These are phyloP conservation scores for Zopfia rhizophila DNA, from an alignment of 2,329 filamentous ascomycete species.

Conservation along the genomic window DNA sequence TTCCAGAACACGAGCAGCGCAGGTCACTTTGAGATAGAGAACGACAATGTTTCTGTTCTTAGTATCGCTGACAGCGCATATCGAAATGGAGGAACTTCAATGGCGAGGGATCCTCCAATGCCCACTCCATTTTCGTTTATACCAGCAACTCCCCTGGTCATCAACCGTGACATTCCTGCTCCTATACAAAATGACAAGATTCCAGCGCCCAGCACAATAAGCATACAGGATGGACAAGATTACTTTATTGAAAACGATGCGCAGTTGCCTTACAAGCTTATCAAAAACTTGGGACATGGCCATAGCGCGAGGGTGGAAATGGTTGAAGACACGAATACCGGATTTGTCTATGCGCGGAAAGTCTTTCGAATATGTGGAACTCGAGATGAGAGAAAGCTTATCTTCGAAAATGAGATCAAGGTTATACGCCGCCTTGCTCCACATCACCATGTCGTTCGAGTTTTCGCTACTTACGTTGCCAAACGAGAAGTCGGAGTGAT, in stretches of 20 bases:
- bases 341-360: constrained; percentile 1
- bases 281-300: constrained; percentile 11
- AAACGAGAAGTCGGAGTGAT: constrained; percentile 21
- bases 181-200: too few species aligned
- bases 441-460: constrained; percentile 25
- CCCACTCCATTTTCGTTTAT: too few species aligned
- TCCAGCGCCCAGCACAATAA: too few species aligned
- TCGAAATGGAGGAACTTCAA: too few species aligned
- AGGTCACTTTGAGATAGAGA: constrained; percentile 48
- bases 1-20: constrained; percentile 47
- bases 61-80: constrained; percentile 57
- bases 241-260: background rate
- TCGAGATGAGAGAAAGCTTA: too few species aligned
- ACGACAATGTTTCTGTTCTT: constrained; percentile 51
- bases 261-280: constrained; percentile 1
- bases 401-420: constrained; percentile 22
- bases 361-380: background rate
- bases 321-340: constrained; percentile 8
- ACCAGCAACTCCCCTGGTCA: too few species aligned
- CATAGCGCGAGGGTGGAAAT: constrained; percentile 9
- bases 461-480: constrained; percentile 25
- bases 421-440: constrained; percentile 20
- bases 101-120: too few species aligned
- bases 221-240: constrained; percentile 14
- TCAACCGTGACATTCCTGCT: too few species aligned